These are phyloP conservation scores for Lipomyces sp. DNA, from an alignment of 805 yeast species.

Conservation along the genomic window DNA sequence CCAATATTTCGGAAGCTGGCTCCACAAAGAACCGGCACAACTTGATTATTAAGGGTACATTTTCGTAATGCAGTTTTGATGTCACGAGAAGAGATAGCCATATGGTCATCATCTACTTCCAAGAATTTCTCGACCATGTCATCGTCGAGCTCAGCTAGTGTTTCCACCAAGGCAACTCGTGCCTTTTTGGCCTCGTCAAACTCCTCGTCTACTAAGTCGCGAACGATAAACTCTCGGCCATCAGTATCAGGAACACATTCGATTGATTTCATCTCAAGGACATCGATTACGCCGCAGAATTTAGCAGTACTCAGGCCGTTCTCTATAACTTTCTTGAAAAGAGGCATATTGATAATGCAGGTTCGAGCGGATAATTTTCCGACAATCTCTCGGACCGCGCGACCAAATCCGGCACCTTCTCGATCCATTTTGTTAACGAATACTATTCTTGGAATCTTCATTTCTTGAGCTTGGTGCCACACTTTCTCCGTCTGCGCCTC, in stretches of 20 bases:
- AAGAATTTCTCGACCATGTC: slow-evolving; percentile 74
- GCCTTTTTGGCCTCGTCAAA: slow-evolving; percentile 58
- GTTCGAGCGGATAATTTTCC: slow-evolving; percentile 74
- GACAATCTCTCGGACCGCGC: slow-evolving; percentile 85
- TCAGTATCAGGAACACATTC: slow-evolving; percentile 49
- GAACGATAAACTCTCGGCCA: slow-evolving; percentile 54
- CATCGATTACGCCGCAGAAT: slow-evolving; percentile 78
- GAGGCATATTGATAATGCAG: slow-evolving; percentile 77
- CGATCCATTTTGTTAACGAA: slow-evolving; percentile 96
- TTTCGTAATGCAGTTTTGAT: slow-evolving; percentile 65
- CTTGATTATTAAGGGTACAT: slow-evolving; percentile 61
- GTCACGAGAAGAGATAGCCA: slow-evolving; percentile 56
- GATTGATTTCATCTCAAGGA: slow-evolving; percentile 64
- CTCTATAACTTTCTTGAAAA: slow-evolving; percentile 16
- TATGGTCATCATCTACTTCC: slow-evolving; percentile 69
- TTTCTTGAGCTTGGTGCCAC: slow-evolving; percentile 80
- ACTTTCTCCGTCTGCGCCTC: slow-evolving; percentile 98
- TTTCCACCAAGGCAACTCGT: slow-evolving; percentile 79
- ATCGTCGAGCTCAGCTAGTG: slow-evolving; percentile 83
- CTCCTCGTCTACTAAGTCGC: slow-evolving; percentile 41
- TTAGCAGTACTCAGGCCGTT: slow-evolving; percentile 44
- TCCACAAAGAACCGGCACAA: slow-evolving; percentile 88
- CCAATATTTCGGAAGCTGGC: slow-evolving; percentile 92
- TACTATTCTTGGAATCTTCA: slow-evolving; percentile 73
- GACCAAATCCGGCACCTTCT: slow-evolving; percentile 90